Conservation (phyloP, 345 rosid genomes). For the Populus davidiana region DNA sequence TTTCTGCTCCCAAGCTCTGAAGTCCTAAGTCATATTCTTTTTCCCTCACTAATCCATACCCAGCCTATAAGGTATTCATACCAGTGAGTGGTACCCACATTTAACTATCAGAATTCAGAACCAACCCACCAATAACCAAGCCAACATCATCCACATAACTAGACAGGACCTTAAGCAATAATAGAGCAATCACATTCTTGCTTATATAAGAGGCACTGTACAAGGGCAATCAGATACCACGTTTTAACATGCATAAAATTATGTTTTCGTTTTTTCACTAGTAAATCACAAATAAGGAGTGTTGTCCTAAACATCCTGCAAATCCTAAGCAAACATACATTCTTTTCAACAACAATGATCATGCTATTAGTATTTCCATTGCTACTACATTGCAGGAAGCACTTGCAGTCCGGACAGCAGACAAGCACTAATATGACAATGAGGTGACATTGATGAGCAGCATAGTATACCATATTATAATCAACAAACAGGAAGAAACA, state of each 20-base stretch:
- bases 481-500: not conserved
- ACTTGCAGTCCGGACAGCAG: not conserved
- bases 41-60: not conserved
- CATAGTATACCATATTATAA: not conserved
- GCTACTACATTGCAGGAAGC: not conserved
- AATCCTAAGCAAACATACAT: not conserved
- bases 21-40: not conserved
- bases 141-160: not conserved
- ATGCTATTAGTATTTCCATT: not conserved
- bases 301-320: not conserved
- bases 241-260: not conserved
- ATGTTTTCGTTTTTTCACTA: not conserved
- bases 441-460: not conserved
- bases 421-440: not conserved
- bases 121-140: not conserved
- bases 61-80: not conserved
- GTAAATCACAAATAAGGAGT: not conserved
- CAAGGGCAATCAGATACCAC: not conserved
- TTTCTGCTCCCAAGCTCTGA: not conserved
- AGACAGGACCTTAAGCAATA: not conserved
- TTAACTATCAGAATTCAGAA: not conserved
- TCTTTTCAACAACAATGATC: not conserved
- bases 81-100: not conserved
- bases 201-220: no score
- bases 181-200: not conserved